Evolutionary conservation across 495 filamentous ascomycete species (phyloP), one percentile per base, ranked within the genome.

Genomic region (Podospora comata): DNA sequence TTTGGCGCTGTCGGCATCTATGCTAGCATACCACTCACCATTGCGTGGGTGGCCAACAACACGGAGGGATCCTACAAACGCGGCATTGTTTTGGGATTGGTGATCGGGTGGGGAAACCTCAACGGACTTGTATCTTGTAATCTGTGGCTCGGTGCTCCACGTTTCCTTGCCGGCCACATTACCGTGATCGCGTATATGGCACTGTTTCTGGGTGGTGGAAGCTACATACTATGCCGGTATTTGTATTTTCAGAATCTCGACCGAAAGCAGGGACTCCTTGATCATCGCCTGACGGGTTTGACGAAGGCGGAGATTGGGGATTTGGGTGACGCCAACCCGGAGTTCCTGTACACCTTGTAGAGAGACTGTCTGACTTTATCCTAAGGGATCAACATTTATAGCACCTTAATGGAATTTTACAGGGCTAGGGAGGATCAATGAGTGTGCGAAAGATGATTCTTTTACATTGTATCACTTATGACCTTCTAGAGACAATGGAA

Each of bases 101-200:
- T 96, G 26, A 93, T 96, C 67, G 92, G 92, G 18, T 97, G 93
- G 92, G 94, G 94, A 6, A 97, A 97, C 70, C 81, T 97, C 26
- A 96, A 95, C 78, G 92, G 93, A 20, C 86, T 96, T 57, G 90
- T 97, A 60, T 88, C 85, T 68, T 90, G 85, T 67, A 94, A 95
- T 76, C 92, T 87, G 64, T 87, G 81, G 74, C 79, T 76, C 60
- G 74, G 78, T 65, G n/a, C 73, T 2, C 83, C 83, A 13, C 79
- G 79, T 48, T 86, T 79, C 72, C 68, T 74, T 19, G 74, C 77
- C 64, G 85, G 85, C n/a, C 84, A 86, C 64, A 76, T 74, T 7
- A 70, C 79, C 15, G 77, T 86, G 5, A 74, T 87, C 58, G 83
- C 69, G 0, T 87, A 82, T 65, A 79, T 86, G 82, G 72, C 80